phyloP scores from a whole-genome alignment of 345 rosid species.

The Heritiera fomes region DNA sequence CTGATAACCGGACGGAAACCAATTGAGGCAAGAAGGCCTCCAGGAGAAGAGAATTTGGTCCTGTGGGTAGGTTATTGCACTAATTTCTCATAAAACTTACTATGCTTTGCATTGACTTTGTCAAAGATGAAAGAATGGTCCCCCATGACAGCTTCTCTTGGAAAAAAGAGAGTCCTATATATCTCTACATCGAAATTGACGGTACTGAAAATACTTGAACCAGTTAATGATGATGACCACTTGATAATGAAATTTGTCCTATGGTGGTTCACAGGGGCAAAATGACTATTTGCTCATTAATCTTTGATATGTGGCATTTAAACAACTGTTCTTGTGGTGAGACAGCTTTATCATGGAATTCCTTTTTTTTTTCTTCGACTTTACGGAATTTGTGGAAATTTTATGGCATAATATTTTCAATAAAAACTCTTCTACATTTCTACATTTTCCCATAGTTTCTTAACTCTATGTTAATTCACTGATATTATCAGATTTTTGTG shows the following conservation, averaged over 20 bases:
- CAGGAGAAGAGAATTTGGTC: conserved; percentile 92
- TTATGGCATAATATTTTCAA: background rate
- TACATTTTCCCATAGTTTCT: background rate
- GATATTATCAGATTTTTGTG: background rate
- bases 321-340: conserved; percentile 7
- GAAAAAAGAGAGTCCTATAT: conserved; percentile 1
- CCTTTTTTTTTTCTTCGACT: background rate
- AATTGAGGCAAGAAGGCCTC: conserved; percentile 71
- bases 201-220: conserved; percentile 10
- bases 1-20: conserved; percentile 86
- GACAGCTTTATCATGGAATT: conserved; percentile 13
- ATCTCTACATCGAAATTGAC: conserved; percentile 19
- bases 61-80: conserved; percentile 70
- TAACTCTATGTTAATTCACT: background rate
- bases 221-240: conserved; percentile 11
- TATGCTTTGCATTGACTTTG: conserved; percentile 33
- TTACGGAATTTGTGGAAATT: background rate
- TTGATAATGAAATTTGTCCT: conserved; percentile 20
- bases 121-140: conserved; percentile 29
- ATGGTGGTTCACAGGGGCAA: background rate
- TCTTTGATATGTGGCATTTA: background rate
- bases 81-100: conserved; percentile 18
- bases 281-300: background rate
- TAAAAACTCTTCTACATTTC: background rate
- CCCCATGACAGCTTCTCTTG: conserved; percentile 7